Evolutionary conservation across 805 yeast genomes (phyloP), one percentile per base, ranked within the genome.

Genomic region (Wickerhamomyces strasburgensis): DNA sequence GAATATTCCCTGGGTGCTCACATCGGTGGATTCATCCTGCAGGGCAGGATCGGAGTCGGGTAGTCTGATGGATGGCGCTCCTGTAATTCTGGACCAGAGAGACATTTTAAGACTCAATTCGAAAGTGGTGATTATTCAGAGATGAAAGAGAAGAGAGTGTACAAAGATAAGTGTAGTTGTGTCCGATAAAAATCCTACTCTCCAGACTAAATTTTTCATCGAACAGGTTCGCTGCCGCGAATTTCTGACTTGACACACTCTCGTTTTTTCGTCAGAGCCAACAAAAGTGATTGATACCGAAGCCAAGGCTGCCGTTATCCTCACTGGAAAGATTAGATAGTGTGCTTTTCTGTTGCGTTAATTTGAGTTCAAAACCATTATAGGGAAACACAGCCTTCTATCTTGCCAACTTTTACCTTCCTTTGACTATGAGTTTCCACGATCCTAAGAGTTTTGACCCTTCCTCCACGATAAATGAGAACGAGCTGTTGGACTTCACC

Each of bases 401-500:
- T 21, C 25, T 21, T 21, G 11, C 25, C 11, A 8, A 21, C 11
- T 21, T 7, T 7, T 21, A 21, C 25, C 7, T 8, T 21, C 25
- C 25, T 21, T 21, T 21, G 7, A 8, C 7, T 8, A 21, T 21
- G 25, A 21, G 25, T 11, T 21, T 21, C 25, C 25, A 21, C 25
- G 25, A 21, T 21, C 11, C 25, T 7, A 21, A 21, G 11, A 21
- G 11, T 11, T 21, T 30, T 19, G 35, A 28, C 18, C 19, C 38
- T 14, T 19, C 33, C n/a, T 42, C 44, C 8, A 35, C 40, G 3
- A 45, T 47, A 27, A 35, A 48, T 27, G 45, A 40, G 36, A 42
- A 43, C 35, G 50, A 48, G 14, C 40, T 48, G 27, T 33, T 46
- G 29, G 52, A 46, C 40, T 46, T 48, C 43, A 35, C 45, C 7